Evolutionary conservation across 2,329 filamentous ascomycete species (phyloP), one percentile per base, ranked within the genome.

Genomic region (Ophioceras dolichostomum): DNA sequence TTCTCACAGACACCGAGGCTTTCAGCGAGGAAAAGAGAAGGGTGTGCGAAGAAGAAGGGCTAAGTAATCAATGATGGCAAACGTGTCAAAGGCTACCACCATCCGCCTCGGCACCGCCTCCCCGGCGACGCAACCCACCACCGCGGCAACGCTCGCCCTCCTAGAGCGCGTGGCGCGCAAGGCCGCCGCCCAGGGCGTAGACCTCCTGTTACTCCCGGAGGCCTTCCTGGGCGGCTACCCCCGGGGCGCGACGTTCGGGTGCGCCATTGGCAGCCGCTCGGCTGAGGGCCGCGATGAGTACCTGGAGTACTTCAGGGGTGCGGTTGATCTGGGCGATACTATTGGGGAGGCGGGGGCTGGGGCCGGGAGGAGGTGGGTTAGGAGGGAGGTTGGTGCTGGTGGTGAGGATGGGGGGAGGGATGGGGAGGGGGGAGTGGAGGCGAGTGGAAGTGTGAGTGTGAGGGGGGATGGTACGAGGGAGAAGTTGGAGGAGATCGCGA

Each of bases 211-310:
- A 37, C 88, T 95, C 43, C 89, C 89, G 0, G 88, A 96, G 63
- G 88, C 88, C 17, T 94, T 86, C 53, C 70, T 95, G 2, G 89
- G 89, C 33, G 89, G 88, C 2, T 95, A 95, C 54, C 89, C 89
- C 14, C 80, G 88, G 10, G 86, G 81, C 14, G 79, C 79, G 43
- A 65, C 66, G 36, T 94, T 94, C 50, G 87, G 87, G 4, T 77
- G 76, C 33, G 68, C 73, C 2, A 68, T 94, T 5, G 88, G 88
- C 4, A 66, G 69, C 13, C 77, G 88, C 27, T 68, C 71, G 0
- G 63, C 70, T 3, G 63, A 68, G 34, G 88, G 87, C 4, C 73
- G 87, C 14, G 85, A 94, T 19, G 85, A 93, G 50, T 95, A 80
- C 53, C 68, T 88, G 9, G 62, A 69, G 4, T 94, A 94, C 60